A percentile compares a stretch with the other conserved stretches of the same genome.
These are phyloP conservation scores for Neocucurbitaria cava DNA, from an alignment of 2,329 filamentous ascomycete genomes.

Conservation along the genomic window DNA sequence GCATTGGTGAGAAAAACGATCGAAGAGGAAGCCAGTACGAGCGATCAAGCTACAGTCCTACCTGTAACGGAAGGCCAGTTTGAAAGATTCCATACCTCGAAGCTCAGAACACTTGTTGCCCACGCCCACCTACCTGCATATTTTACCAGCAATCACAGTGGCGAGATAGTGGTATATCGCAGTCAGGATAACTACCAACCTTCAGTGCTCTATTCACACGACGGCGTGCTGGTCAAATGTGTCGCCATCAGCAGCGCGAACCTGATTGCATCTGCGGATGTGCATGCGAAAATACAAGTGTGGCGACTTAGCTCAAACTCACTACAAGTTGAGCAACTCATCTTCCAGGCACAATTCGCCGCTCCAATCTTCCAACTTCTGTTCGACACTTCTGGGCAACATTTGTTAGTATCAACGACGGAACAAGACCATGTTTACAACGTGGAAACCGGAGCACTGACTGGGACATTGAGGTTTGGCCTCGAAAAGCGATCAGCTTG, in stretches of 20 bases:
- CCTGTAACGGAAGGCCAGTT: conserved; percentile 5
- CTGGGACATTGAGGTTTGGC: neutral
- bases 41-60: neutral
- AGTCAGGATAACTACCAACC: neutral
- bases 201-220: neutral
- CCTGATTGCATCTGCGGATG: conserved; percentile 1
- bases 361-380: neutral
- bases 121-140: neutral
- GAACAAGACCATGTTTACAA: neutral
- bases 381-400: neutral
- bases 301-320: neutral
- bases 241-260: neutral
- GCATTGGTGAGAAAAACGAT: conserved; percentile 1
- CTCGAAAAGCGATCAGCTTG: neutral
- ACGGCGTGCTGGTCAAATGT: neutral
- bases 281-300: conserved; percentile 1
- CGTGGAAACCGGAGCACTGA: neutral
- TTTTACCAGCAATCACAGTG: conserved; percentile 1
- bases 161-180: neutral
- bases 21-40: neutral
- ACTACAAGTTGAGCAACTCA: neutral
- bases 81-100: neutral
- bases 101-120: neutral
- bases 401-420: neutral
- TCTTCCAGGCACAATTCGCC: neutral